Conservation (phyloP, 2,329 filamentous ascomycete genomes). For the Cercospora sesami region DNA sequence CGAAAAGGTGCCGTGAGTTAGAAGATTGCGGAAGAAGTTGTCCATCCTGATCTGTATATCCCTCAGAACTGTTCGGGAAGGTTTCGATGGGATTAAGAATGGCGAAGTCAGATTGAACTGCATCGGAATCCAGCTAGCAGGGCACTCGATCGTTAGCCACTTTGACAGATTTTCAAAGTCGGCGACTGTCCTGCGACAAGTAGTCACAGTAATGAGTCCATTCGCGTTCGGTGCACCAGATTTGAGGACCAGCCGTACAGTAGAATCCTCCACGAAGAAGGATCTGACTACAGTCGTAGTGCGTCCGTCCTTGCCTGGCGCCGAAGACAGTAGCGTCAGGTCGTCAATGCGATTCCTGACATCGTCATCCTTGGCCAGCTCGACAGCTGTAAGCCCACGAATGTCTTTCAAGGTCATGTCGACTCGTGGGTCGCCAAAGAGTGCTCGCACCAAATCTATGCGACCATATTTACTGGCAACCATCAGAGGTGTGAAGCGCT, state of each 20-base stretch:
- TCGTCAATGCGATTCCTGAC: constrained; percentile 96
- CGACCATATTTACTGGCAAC: constrained; percentile 97
- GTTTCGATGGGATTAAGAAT: constrained; percentile 89
- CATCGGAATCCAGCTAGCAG: constrained; percentile 89
- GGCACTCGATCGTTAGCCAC: constrained; percentile 83
- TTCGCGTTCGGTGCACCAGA: constrained; percentile 82
- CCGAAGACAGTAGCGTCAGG: constrained; percentile 76
- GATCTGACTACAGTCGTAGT: constrained; percentile 92
- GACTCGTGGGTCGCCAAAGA: constrained; percentile 85
- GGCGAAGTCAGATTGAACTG: constrained; percentile 77
- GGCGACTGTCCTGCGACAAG: constrained; percentile 78
- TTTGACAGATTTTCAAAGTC: constrained; percentile 91
- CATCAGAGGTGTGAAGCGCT: constrained; percentile 93
- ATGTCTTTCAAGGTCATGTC: constrained; percentile 81
- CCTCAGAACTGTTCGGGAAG: constrained; percentile 79
- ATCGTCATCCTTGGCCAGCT: constrained; percentile 96
- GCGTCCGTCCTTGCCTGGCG: constrained; percentile 70
- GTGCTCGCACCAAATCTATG: constrained; percentile 83
- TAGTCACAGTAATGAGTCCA: constrained; percentile 88
- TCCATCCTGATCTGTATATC: constrained; percentile 86
- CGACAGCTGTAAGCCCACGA: constrained; percentile 87
- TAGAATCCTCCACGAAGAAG: constrained; percentile 96
- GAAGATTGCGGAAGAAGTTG: constrained; percentile 80
- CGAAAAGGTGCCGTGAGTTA: constrained; percentile 86
- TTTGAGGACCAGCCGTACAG: constrained; percentile 88